A percentile compares a stretch with the other conserved stretches of the same genome.
Conservation (phyloP, 2,329 filamentous ascomycete species). For the Nemania serpens region DNA sequence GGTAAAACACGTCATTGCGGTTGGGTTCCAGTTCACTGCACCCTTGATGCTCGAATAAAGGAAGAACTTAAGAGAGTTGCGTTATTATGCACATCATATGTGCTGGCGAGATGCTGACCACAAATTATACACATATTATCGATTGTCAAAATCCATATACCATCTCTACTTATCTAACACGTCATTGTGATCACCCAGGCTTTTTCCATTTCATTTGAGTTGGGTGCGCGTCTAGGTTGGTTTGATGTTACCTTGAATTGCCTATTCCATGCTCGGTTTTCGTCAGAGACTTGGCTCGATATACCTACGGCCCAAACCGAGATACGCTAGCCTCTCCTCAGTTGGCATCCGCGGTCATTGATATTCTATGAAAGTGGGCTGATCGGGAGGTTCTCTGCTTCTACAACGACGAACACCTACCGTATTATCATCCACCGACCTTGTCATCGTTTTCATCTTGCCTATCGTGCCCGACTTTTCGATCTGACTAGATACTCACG, state of each 20-base stretch:
- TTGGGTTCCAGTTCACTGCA: background rate
- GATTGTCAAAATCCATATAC: background rate
- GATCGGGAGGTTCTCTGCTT: background rate
- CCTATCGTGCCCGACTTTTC: background rate
- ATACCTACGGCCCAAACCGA: background rate
- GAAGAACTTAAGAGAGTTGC: no score
- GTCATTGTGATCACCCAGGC: conserved; percentile 12
- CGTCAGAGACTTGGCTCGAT: conserved; percentile 17
- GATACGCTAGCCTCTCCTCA: conserved; percentile 4
- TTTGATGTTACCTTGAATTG: background rate
- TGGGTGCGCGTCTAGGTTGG: background rate
- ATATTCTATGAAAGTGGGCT: background rate
- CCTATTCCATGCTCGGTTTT: conserved; percentile 18
- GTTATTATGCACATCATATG: background rate
- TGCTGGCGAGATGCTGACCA: background rate
- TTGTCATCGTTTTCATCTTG: background rate
- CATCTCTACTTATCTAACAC: conserved; percentile 3
- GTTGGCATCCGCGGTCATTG: background rate
- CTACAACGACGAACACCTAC: background rate
- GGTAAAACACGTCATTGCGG: background rate
- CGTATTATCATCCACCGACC: background rate
- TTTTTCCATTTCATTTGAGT: background rate
- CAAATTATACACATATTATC: background rate
- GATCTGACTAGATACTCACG: no score
- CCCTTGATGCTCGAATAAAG: background rate